Base-by-base conservation (phyloP, 495 filamentous ascomycete genomes). In the Aspergillus kassunensis region DNA sequence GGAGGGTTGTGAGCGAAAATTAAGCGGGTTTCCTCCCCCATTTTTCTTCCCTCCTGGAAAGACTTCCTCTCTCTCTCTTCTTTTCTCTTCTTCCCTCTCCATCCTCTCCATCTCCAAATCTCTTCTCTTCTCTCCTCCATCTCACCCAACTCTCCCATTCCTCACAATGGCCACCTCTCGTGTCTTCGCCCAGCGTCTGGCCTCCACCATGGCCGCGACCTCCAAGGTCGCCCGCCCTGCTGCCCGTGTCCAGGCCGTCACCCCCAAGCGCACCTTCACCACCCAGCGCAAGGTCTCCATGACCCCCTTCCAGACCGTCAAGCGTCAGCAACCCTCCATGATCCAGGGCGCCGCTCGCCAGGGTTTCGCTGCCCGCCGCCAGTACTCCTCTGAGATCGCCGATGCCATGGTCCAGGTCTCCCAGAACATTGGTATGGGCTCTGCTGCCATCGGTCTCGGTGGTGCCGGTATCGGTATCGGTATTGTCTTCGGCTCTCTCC, bases 401-500 rank as follows among this genome's bases (percentile, higher is more conserved):
- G 72, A 82, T 71, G 87, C 87, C 78, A 86, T 91, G 82, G 86
- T 90, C 63, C 83, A 87, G 76, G 86, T 88, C 72, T 89, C 87
- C 71, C 85, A 90, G 80, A 90, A 90, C 81, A 71, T 89, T 60
- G 88, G 88, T 80, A 89, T 89, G 79, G 88, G 88, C 75, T 79
- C 83, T 51, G 88, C 88, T 53, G 87, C 89, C 75, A 88, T 93
- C 70, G 89, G 89, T 84, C 86, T 93, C 61, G 86, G 84, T 69
- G 88, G 88, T 83, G 88, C 88, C 69, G 88, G 87, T 90, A 86
- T 89, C 77, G 88, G 89, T 87, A 90, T 91, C 77, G 88, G 88
- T 80, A 81, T 88, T 70, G 89, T 93, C 70, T 93, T 93, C 83
- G 87, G 83, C 64, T 81, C 87, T 62, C 86, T 93, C 71, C 80